These are phyloP conservation scores for Cucurbita pepo DNA, from an alignment of 306 rosid species.

Conservation along the genomic window DNA sequence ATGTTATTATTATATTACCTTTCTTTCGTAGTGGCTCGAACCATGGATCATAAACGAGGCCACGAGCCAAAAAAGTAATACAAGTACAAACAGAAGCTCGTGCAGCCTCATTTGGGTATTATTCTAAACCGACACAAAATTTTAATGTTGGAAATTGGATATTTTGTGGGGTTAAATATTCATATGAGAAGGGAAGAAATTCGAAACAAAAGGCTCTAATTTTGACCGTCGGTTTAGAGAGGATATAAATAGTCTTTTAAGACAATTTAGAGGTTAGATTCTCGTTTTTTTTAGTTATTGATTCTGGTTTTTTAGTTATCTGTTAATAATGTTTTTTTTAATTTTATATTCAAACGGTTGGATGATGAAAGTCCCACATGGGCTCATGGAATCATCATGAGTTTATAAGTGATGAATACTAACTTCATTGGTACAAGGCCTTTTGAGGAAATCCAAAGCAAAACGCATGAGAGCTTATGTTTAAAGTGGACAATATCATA, in stretches of 20 bases:
- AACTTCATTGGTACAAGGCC: no score
- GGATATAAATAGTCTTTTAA: background rate
- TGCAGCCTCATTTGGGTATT: background rate
- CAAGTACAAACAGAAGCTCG: background rate
- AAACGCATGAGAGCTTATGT: no score
- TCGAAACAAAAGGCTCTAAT: no score
- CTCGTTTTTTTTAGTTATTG: background rate
- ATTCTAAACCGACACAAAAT: no score
- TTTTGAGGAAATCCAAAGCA: no score
- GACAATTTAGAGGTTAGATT: slow-evolving; percentile 1
- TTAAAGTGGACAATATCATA: no score
- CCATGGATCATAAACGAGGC: slow-evolving; percentile 1
- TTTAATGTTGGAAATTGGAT: background rate
- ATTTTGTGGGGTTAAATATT: background rate
- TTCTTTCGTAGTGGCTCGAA: background rate
- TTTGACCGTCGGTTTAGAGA: background rate
- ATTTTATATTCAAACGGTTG: no score
- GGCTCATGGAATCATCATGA: no score
- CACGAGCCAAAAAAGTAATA: background rate
- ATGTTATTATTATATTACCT: background rate
- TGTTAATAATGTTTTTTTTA: background rate
- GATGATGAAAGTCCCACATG: no score
- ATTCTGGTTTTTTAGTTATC: slow-evolving; percentile 1
- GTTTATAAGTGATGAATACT: no score
- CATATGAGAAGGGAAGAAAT: background rate